These are phyloP conservation scores for Amanita fuliginea DNA, from an alignment of 768 basidiomycete species.

Conservation along the genomic window DNA sequence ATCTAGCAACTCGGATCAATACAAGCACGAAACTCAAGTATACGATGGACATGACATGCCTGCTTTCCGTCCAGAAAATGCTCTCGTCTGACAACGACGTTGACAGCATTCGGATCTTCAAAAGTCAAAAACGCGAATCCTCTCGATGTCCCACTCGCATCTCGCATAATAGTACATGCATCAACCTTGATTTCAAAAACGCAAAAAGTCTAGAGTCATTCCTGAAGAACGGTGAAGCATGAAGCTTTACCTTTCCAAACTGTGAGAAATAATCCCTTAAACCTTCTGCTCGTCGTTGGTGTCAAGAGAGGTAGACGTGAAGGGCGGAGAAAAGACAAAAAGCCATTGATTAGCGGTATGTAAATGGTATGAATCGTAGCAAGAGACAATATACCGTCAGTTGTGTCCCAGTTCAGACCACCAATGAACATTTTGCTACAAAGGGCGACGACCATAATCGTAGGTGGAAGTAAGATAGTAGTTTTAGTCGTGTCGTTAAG, in stretches of 20 bases:
- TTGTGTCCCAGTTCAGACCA: slow-evolving; percentile 86
- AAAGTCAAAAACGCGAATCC: slow-evolving; percentile 85
- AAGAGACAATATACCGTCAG: slow-evolving; percentile 58
- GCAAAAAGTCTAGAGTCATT: slow-evolving; percentile 1
- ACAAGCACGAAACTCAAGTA: neutral
- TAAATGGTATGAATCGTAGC: slow-evolving; percentile 15
- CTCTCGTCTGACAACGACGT: slow-evolving; percentile 50
- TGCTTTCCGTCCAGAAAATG: slow-evolving; percentile 74
- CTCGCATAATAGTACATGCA: slow-evolving; percentile 73
- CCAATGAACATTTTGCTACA: slow-evolving; percentile 87
- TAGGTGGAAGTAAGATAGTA: slow-evolving; percentile 9
- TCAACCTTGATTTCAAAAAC: neutral
- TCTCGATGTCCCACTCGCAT: slow-evolving; percentile 60
- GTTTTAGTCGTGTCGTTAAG: slow-evolving; percentile 13
- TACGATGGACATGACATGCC: slow-evolving; percentile 28
- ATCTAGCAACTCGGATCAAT: slow-evolving; percentile 35
- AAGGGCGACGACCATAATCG: slow-evolving; percentile 8
- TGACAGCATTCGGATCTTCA: slow-evolving; percentile 53
- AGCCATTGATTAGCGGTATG: slow-evolving; percentile 26
- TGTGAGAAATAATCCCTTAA: slow-evolving; percentile 65
- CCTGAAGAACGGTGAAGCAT: neutral
- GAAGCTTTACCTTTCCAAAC: slow-evolving; percentile 54
- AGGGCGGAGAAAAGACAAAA: slow-evolving; percentile 13
- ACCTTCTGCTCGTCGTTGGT: slow-evolving; percentile 32
- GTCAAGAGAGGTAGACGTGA: slow-evolving; percentile 1